Conservation (phyloP, 1,284 basidiomycete genomes). For the Xanthoconium separans region DNA sequence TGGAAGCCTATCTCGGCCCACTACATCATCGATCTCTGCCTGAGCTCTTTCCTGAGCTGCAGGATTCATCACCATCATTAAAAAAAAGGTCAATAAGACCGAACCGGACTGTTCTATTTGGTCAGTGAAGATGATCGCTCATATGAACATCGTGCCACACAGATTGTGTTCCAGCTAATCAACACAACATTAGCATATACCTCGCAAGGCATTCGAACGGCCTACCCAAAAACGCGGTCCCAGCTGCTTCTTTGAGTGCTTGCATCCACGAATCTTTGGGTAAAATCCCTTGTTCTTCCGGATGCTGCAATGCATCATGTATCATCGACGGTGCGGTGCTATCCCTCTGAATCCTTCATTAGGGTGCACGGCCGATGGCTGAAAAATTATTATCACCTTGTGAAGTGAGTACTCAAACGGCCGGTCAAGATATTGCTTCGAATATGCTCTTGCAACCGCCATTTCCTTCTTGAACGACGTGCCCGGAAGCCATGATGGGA, state of each 20-base stretch:
- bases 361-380: background rate
- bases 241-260: background rate
- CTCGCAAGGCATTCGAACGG: background rate
- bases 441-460: background rate
- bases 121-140: background rate
- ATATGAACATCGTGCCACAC: background rate
- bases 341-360: background rate
- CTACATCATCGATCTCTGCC: background rate
- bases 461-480: background rate
- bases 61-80: background rate
- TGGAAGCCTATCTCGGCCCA: background rate
- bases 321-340: slow-evolving; percentile 12
- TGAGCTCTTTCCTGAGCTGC: background rate
- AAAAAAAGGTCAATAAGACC: background rate
- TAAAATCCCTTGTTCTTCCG: background rate
- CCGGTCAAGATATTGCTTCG: background rate
- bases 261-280: background rate
- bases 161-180: background rate
- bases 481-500: background rate
- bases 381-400: background rate
- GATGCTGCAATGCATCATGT: slow-evolving; percentile 6
- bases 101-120: background rate
- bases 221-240: background rate
- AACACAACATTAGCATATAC: no score
- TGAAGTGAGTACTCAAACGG: background rate